Evolutionary conservation across 2,329 filamentous ascomycete species (phyloP).

Genomic region (Dactylellina leptospora): DNA sequence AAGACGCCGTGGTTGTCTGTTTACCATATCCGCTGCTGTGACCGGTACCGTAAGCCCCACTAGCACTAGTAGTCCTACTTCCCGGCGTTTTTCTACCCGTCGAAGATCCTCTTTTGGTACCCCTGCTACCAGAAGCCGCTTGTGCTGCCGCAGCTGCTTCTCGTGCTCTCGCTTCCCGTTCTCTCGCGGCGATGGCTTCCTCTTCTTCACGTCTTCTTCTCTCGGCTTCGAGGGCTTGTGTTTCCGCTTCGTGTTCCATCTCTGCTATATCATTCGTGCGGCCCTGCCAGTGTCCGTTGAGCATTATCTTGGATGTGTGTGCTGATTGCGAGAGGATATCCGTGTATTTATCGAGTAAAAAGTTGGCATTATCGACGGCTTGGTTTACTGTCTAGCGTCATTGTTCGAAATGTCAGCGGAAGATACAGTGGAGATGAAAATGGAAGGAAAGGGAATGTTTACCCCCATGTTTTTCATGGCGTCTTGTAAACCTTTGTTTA

Average conservation of each 20-base stretch:
- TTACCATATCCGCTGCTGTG: constrained; percentile 41
- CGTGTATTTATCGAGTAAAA: constrained; percentile 92
- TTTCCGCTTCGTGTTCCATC: constrained; percentile 78
- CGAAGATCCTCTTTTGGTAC: constrained; percentile 4
- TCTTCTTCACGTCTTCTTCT: constrained; percentile 81
- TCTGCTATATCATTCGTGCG: constrained; percentile 86
- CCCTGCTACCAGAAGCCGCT: constrained; percentile 55
- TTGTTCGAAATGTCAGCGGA: not conserved
- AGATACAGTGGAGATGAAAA: no score
- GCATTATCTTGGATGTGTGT: constrained; percentile 90
- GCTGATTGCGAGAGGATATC: constrained; percentile 96
- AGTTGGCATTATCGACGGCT: constrained; percentile 73
- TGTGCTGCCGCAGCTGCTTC: constrained; percentile 59
- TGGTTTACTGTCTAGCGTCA: constrained; percentile 43
- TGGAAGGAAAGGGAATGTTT: constrained; percentile 58
- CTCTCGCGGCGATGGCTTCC: constrained; percentile 74
- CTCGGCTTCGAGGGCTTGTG: constrained; percentile 79
- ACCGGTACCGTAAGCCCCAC: constrained; percentile 32
- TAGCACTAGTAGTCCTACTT: constrained; percentile 16
- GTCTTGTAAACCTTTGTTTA: constrained; percentile 75
- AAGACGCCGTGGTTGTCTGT: not conserved
- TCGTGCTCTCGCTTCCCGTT: constrained; percentile 60
- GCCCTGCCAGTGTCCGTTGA: constrained; percentile 89
- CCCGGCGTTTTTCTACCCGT: constrained; percentile 52
- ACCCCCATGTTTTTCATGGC: constrained; percentile 81